Conservation (phyloP, 805 yeast species). For the Nakazawaea pomicola region DNA sequence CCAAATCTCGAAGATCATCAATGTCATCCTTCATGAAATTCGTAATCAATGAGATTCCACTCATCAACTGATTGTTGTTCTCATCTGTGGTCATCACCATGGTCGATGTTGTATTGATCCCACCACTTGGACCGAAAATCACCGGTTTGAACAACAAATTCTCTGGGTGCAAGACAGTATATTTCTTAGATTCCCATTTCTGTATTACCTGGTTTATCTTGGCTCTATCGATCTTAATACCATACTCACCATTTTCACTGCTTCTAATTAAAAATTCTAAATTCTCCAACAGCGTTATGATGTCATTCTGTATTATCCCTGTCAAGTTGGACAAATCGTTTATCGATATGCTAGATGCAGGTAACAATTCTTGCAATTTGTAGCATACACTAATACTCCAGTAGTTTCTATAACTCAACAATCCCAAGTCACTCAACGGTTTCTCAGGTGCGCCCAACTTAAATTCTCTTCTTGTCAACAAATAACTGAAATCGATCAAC, state of each 20-base stretch:
- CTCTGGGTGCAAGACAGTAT: constrained; percentile 45
- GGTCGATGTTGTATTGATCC: constrained; percentile 61
- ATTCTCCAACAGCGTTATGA: constrained; percentile 80
- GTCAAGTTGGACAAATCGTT: constrained; percentile 61
- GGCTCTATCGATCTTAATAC: constrained; percentile 44
- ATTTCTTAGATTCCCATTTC: constrained; percentile 51
- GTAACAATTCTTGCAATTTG: constrained; percentile 27
- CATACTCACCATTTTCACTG: constrained; percentile 41
- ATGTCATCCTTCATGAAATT: constrained; percentile 67
- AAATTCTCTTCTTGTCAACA: constrained; percentile 68
- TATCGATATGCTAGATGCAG: constrained; percentile 39
- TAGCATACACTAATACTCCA: constrained; percentile 71
- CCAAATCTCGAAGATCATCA: constrained; percentile 55
- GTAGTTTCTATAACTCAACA: constrained; percentile 78
- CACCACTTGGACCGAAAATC: constrained; percentile 82
- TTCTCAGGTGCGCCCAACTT: constrained; percentile 92
- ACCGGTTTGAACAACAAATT: constrained; percentile 76
- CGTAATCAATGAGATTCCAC: constrained; percentile 51
- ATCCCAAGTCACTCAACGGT: constrained; percentile 84
- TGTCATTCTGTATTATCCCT: constrained; percentile 86
- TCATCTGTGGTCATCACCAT: constrained; percentile 25
- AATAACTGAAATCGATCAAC: constrained; percentile 83
- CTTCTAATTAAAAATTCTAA: constrained; percentile 54
- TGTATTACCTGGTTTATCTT: constrained; percentile 36
- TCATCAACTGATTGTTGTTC: constrained; percentile 27